Evolutionary conservation across 805 yeast species (phyloP), one percentile per base, ranked within the genome.

Genomic region (Zygosaccharomyces kombuchaensis): DNA sequence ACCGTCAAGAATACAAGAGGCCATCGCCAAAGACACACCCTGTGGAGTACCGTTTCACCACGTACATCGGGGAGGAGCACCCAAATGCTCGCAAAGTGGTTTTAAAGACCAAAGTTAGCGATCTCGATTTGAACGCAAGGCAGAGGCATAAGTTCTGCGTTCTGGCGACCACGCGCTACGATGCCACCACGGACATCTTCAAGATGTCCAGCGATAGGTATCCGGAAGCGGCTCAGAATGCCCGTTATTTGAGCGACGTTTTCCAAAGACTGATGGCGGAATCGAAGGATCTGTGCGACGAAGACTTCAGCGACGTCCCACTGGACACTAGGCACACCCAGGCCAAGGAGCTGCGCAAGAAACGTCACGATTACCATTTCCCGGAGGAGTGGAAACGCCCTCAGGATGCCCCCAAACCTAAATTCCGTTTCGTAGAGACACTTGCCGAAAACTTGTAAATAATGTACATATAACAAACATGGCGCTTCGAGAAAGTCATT

Each of bases 201-300:
- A 78, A 76, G 54, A 77, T 89, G 66, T 72, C 87, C n/a, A 68
- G 79, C 27, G 81, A 77, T 42, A 75, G 75, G 56, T 87, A 75
- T 63, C 72, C 79, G 6, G 87, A 87, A 57, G 83, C 96, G 34
- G 78, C 95, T 1, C 97, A 91, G 67, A 93, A 93, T 67, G 85
- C 91, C 40, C 77, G 84, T 53, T 81, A 74, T 63, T 68, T 87
- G 52, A 81, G 82, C 14, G 84, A 80, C 45, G 73, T 80, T 22
- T 71, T 89, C 52, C 76, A 77, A 54, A 74, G 73, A 45, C 70
- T 93, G 40, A 58, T 90, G 23, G 62, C 63, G 21, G 90, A 81
- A 56, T 71, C 96, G 6, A 84, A 80, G 58, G 84, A 79, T 42
- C 60, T 75, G 36, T 58, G 71, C 2, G 85, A 84, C 45, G 76